Evolutionary conservation across 805 yeast genomes (phyloP).

Genomic region (Yamadazyma sp.): DNA sequence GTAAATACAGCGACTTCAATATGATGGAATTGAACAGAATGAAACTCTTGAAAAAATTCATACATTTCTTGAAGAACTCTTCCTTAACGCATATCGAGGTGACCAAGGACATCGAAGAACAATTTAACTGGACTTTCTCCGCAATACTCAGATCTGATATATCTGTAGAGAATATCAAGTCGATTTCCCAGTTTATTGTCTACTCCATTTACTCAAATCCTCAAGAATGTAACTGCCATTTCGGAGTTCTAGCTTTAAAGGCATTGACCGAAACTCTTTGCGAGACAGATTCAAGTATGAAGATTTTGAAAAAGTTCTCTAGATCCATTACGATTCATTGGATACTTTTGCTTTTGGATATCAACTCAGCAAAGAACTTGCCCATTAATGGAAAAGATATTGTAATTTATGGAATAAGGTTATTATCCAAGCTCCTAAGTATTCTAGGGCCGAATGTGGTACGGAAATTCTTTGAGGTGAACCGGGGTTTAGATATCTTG

Average conservation of each 20-base stretch:
- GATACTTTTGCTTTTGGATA: constrained; percentile 54
- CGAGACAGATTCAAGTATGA: constrained; percentile 39
- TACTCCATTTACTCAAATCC: constrained; percentile 43
- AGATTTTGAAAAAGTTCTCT: constrained; percentile 43
- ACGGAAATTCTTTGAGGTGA: constrained; percentile 46
- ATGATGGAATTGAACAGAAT: constrained; percentile 51
- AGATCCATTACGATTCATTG: constrained; percentile 65
- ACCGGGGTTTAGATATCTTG: constrained; percentile 51
- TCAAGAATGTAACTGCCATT: constrained; percentile 35
- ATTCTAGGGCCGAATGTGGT: constrained; percentile 48
- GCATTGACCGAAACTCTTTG: constrained; percentile 39
- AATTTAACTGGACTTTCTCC: constrained; percentile 23
- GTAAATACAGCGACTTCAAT: constrained; percentile 54
- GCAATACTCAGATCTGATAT: constrained; percentile 39
- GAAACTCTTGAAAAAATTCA: constrained; percentile 46
- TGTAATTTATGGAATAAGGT: constrained; percentile 37
- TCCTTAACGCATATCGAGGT: constrained; percentile 6
- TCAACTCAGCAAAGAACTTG: constrained; percentile 19
- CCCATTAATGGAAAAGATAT: constrained; percentile 25
- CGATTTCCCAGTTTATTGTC: constrained; percentile 49
- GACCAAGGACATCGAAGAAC: constrained; percentile 12
- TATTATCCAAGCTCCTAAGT: constrained; percentile 51
- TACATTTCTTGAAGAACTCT: constrained; percentile 49
- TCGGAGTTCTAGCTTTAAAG: constrained; percentile 32
- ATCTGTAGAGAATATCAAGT: constrained; percentile 53